These are phyloP conservation scores for Circinella minor DNA, from an alignment of 371 early-diverging fungal genomes.

Conservation along the genomic window DNA sequence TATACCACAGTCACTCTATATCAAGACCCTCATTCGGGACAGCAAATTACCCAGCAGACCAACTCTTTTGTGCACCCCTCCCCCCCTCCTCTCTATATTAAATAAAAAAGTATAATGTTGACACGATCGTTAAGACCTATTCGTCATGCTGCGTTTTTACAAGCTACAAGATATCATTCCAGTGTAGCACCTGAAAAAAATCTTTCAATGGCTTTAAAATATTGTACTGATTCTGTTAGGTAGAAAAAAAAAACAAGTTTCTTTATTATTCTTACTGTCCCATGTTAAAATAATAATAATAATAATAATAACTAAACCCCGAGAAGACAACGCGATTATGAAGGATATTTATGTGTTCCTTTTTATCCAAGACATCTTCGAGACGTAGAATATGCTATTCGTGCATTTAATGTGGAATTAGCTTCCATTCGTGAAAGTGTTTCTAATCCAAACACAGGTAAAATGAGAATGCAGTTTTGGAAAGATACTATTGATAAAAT, in stretches of 20 bases:
- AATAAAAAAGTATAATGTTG: background rate
- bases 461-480: constrained; percentile 87
- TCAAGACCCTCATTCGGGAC: too few species aligned
- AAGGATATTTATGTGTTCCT: constrained; percentile 75
- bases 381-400: constrained; percentile 72
- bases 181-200: constrained; percentile 11
- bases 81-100: background rate
- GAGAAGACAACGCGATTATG: constrained; percentile 71
- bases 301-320: constrained; percentile 6
- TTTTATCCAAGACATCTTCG: constrained; percentile 73
- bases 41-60: background rate
- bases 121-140: background rate
- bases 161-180: background rate
- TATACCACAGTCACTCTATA: too few species aligned
- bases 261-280: too few species aligned
- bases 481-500: constrained; percentile 75
- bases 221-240: constrained; percentile 50
- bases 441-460: constrained; percentile 71
- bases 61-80: background rate
- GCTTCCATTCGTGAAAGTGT: constrained; percentile 80
- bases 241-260: constrained; percentile 17
- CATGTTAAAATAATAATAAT: background rate
- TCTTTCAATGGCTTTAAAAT: constrained; percentile 32
- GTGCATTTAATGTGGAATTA: constrained; percentile 90
- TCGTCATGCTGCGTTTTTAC: background rate